A percentile compares a stretch with the other conserved stretches of the same genome.
phyloP scores from a whole-genome alignment of 164 flowering plant species.

The Amborella trichopoda region DNA sequence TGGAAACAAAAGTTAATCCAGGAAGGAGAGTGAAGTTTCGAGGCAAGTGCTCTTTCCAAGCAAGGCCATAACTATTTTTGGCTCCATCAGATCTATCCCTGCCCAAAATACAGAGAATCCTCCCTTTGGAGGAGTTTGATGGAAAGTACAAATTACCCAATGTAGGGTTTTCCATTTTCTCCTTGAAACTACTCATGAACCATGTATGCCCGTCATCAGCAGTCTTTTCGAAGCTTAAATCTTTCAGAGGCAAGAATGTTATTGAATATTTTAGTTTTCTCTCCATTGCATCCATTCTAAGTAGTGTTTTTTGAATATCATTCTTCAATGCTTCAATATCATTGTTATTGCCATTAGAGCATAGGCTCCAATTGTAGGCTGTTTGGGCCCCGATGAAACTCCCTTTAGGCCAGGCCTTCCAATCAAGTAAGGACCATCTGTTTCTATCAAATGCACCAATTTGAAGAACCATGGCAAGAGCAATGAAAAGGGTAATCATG shows the following conservation, averaged over 20 bases:
- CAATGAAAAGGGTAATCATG: no score
- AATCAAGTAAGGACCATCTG: no score
- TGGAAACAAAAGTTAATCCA: conserved; percentile 61
- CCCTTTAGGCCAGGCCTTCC: no score
- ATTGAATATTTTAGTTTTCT: conserved; percentile 35
- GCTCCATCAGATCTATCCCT: conserved; percentile 51
- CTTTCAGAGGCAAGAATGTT: conserved; percentile 77
- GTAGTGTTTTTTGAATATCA: background rate
- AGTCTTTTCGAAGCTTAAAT: conserved; percentile 33
- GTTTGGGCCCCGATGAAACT: no score
- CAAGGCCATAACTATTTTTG: conserved; percentile 58
- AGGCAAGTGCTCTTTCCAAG: conserved; percentile 60
- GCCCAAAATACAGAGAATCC: conserved; percentile 61
- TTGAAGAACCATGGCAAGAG: no score
- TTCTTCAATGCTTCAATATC: background rate
- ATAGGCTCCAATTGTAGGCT: no score
- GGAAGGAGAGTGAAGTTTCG: conserved; percentile 28
- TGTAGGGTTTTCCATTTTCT: conserved; percentile 42
- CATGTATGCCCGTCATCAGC: conserved; percentile 71
- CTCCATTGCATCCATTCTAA: conserved; percentile 13
- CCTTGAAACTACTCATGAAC: conserved; percentile 83
- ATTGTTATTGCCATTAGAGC: no score
- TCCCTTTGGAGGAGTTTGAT: conserved; percentile 33
- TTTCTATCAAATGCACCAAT: no score
- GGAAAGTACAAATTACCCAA: conserved; percentile 65